Evolutionary conservation across 2,329 filamentous ascomycete species (phyloP).

Genomic region (Fusarium nygamai): DNA sequence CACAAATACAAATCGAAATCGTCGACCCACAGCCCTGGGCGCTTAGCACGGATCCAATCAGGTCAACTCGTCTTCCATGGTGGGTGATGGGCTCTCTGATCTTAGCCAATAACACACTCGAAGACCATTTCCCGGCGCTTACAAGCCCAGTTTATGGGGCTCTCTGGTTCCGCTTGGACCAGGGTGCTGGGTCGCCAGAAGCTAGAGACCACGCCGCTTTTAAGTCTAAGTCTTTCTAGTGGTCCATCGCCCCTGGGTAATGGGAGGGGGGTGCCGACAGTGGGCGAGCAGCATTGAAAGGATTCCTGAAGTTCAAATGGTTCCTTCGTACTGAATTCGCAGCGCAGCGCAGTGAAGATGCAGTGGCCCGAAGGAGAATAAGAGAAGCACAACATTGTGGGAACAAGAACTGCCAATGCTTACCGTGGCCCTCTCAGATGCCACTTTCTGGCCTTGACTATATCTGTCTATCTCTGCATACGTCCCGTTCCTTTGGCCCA

Average conservation of each 20-base stretch:
- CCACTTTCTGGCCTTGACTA: conserved; percentile 8
- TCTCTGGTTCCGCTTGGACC: conserved; percentile 29
- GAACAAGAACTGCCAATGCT: background rate
- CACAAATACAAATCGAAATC: conserved; percentile 26
- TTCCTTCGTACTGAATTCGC: background rate
- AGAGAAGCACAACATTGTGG: background rate
- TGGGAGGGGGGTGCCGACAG: conserved; percentile 21
- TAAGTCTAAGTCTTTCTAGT: conserved; percentile 27
- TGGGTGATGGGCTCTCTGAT: conserved; percentile 46
- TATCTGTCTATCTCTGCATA: conserved; percentile 26
- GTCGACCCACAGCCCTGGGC: conserved; percentile 43
- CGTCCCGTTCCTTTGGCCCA: conserved; percentile 36
- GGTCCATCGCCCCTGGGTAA: conserved; percentile 1
- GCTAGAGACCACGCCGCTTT: conserved; percentile 38
- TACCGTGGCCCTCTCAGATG: background rate
- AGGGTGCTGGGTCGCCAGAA: conserved; percentile 42
- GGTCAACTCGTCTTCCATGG: conserved; percentile 31
- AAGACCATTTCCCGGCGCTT: conserved; percentile 47
- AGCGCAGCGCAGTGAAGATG: background rate
- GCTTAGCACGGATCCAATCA: conserved; percentile 51
- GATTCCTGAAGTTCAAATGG: conserved; percentile 11
- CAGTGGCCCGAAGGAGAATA: background rate
- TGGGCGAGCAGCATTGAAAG: conserved; percentile 11
- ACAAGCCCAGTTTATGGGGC: conserved; percentile 34
- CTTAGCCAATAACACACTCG: conserved; percentile 43